Conservation (phyloP, 768 basidiomycete genomes). For the Gymnopilus dilepis region DNA sequence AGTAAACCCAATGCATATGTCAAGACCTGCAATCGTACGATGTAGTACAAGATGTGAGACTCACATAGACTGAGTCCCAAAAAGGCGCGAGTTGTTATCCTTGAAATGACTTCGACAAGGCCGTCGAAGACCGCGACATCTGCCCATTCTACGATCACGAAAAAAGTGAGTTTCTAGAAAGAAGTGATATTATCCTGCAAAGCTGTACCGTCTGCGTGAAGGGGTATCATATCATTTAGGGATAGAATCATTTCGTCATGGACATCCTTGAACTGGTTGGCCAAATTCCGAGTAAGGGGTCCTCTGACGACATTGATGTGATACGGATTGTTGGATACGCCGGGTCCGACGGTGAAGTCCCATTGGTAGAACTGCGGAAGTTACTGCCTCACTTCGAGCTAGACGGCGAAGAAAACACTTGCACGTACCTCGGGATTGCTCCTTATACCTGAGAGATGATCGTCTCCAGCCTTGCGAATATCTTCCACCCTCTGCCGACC, state of each 20-base stretch:
- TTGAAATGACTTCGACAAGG: constrained; percentile 16
- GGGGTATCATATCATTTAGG: constrained; percentile 44
- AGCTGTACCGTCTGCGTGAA: constrained; percentile 17
- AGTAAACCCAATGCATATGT: neutral
- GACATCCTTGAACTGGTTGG: constrained; percentile 39
- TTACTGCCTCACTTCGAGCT: neutral
- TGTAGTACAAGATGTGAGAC: neutral
- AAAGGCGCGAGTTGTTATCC: constrained; percentile 16
- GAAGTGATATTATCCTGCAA: neutral
- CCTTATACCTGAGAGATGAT: constrained; percentile 35
- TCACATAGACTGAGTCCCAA: constrained; percentile 11
- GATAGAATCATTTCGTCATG: constrained; percentile 52
- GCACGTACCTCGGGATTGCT: constrained; percentile 32
- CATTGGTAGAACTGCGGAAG: constrained; percentile 33
- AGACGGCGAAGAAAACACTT: neutral
- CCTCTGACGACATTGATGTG: constrained; percentile 41
- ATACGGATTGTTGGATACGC: constrained; percentile 37
- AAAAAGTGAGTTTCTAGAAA: neutral
- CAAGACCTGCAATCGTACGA: neutral
- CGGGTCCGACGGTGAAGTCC: constrained; percentile 38
- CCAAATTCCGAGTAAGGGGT: constrained; percentile 41
- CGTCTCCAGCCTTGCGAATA: constrained; percentile 42
- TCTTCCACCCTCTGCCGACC: constrained; percentile 53
- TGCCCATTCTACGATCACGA: constrained; percentile 7
- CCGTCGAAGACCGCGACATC: constrained; percentile 15